Base-by-base conservation (phyloP, 75 land plant genomes). In the Ceratopteris richardii region DNA sequence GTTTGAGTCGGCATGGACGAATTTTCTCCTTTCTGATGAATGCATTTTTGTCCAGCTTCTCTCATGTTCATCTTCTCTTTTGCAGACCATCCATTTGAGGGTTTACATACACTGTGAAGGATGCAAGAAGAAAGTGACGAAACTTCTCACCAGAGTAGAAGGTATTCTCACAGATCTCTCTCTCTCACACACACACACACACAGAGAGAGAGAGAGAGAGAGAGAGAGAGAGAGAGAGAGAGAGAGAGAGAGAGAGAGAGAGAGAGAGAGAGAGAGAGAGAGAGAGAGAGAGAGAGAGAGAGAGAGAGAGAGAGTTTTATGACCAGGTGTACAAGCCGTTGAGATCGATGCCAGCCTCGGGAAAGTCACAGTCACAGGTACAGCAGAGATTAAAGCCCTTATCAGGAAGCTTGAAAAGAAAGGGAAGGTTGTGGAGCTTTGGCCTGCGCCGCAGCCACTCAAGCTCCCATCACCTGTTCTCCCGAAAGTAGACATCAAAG, bases 21-120 rank as follows among this genome's bases (percentile, higher is more conserved):
- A n/a, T n/a, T n/a, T n/a, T 46, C 48, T 5, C n/a, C 21, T 20
- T 4, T 20, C 14, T 17, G 14, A 46, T 5, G 48, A 17, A 17
- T 46, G 5, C 4, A 17, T 20, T 14, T 46, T 5, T 5, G 21
- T 17, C 12, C 12, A 5, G 48, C n/a, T 46, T 2, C 48, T n/a
- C 48, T 46, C 48, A 2, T 20, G 4, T 46, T 3, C 3, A 5
- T 46, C 48, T n/a, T n/a, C n/a, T n/a, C n/a, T n/a, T n/a, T 44
- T 70, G 73, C 58, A 85, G 84, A 81, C 82, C 20, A 81, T 73
- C 71, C 74, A 71, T 27, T 44, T 85, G 64, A 85, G 66, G 65
- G 88, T 85, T 0, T 67, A 61, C 18, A 78, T 85, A 53, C 88
- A 85, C 71, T 85, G 88, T 37, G 77, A 78, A 61, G 88, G 88